These are phyloP conservation scores for Sphaerulina populicola DNA, from an alignment of 2,329 filamentous ascomycete genomes.

Conservation along the genomic window DNA sequence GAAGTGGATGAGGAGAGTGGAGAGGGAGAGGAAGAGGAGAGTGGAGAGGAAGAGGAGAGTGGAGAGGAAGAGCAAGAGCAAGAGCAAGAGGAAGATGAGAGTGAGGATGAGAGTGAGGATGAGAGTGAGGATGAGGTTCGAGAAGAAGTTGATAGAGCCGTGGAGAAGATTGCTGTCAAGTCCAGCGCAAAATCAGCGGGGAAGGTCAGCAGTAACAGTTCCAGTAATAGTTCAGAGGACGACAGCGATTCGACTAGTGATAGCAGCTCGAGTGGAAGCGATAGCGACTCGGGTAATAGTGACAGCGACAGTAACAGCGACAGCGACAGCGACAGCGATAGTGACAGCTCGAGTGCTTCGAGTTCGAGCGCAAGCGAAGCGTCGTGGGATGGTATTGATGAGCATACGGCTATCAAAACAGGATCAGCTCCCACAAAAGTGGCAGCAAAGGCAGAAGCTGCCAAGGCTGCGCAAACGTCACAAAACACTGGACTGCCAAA, in stretches of 20 bases:
- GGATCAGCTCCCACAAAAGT: background rate
- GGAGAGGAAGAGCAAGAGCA: conserved; percentile 15
- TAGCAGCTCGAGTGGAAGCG: background rate
- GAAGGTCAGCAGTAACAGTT: conserved; percentile 5
- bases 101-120: conserved; percentile 2
- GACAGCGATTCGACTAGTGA: conserved; percentile 1
- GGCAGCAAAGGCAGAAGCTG: background rate
- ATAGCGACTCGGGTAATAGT: conserved; percentile 5
- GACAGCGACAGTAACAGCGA: conserved; percentile 15
- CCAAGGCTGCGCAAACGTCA: background rate
- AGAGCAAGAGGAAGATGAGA: conserved; percentile 12
- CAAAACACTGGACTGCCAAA: conserved; percentile 2
- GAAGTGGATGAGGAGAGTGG: conserved; percentile 20
- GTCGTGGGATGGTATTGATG: conserved; percentile 20
- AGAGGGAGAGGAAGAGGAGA: conserved; percentile 18
- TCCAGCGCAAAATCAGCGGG: background rate
- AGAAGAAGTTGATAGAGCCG: background rate
- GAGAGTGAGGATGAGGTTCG: background rate
- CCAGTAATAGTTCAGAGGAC: background rate
- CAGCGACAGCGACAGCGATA: conserved; percentile 15
- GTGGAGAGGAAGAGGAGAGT: conserved; percentile 20
- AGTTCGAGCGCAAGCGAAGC: conserved; percentile 14
- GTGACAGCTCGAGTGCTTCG: conserved; percentile 12
- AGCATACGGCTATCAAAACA: background rate
- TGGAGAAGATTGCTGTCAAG: background rate